Evolutionary conservation across 345 rosid species (phyloP).

Genomic region (Sonneratia alba): DNA sequence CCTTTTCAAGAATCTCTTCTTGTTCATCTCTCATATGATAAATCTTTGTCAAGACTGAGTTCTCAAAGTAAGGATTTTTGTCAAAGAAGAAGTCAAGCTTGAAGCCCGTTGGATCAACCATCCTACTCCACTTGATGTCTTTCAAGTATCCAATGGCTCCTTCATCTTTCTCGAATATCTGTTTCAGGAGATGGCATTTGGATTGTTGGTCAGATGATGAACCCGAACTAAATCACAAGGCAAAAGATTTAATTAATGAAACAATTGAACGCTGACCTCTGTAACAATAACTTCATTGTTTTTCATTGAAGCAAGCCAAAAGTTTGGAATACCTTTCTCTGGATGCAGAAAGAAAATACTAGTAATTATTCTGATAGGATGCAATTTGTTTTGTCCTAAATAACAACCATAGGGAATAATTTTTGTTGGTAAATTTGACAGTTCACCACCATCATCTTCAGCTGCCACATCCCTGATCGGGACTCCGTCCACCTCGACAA

Average conservation of each 20-base stretch:
- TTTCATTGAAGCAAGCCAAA: constrained; percentile 87
- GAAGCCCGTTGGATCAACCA: constrained; percentile 84
- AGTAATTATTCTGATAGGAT: constrained; percentile 33
- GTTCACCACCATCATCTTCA: no score
- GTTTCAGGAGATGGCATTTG: not conserved
- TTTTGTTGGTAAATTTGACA: no score
- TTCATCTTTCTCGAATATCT: constrained; percentile 90
- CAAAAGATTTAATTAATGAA: not conserved
- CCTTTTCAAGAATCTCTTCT: constrained; percentile 88
- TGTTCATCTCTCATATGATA: constrained; percentile 98
- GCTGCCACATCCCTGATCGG: no score
- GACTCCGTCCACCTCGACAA: no score
- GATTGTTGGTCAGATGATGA: not conserved
- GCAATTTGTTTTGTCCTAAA: no score
- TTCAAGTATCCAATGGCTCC: constrained; percentile 72
- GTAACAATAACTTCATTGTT: constrained; percentile 79
- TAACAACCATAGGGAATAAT: no score
- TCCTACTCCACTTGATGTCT: constrained; percentile 74
- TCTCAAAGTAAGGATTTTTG: constrained; percentile 75
- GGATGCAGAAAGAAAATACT: not conserved
- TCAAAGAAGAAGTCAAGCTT: constrained; percentile 88
- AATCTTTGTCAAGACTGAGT: constrained; percentile 34
- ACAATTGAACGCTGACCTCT: constrained; percentile 20
- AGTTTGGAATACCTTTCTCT: constrained; percentile 96
- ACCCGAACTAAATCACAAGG: not conserved